Conservation (phyloP, 1,284 basidiomycete genomes). For the Schizophyllum commune region DNA sequence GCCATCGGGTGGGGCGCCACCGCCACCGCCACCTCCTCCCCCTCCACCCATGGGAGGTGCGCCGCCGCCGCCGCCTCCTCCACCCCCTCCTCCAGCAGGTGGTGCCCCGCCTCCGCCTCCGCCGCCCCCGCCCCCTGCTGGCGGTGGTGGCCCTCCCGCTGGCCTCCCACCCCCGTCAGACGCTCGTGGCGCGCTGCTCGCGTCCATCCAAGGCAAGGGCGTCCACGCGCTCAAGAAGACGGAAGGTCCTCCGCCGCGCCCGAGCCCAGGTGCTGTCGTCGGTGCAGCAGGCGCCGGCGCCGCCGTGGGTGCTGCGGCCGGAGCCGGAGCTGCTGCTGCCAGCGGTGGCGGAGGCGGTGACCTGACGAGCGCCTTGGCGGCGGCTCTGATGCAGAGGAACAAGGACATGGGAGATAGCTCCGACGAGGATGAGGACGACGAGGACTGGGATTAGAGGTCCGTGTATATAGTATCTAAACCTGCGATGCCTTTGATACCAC, state of each 20-base stretch:
- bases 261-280: conserved; percentile 5
- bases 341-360: conserved; percentile 33
- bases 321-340: conserved; percentile 30
- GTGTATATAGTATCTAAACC: background rate
- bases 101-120: too few relatives aligned
- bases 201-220: conserved; percentile 47
- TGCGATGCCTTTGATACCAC: too few relatives aligned
- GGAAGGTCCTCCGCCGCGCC: conserved; percentile 23
- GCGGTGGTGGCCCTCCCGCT: conserved; percentile 15
- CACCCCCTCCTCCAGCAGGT: background rate
- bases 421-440: conserved; percentile 87
- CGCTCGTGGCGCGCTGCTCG: conserved; percentile 49
- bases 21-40: conserved; percentile 26
- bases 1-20: conserved; percentile 14
- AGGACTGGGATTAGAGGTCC: conserved; percentile 70
- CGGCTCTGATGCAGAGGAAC: conserved; percentile 63
- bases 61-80: conserved; percentile 14
- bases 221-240: conserved; percentile 73
- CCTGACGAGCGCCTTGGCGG: conserved; percentile 45
- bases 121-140: conserved; percentile 2
- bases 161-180: conserved; percentile 34
- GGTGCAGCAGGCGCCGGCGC: conserved; percentile 28
- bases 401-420: conserved; percentile 86
- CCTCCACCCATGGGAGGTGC: conserved; percentile 15
- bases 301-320: conserved; percentile 33